Base-by-base conservation (phyloP, 2,329 filamentous ascomycete genomes). In the Cercospora berteroae region DNA sequence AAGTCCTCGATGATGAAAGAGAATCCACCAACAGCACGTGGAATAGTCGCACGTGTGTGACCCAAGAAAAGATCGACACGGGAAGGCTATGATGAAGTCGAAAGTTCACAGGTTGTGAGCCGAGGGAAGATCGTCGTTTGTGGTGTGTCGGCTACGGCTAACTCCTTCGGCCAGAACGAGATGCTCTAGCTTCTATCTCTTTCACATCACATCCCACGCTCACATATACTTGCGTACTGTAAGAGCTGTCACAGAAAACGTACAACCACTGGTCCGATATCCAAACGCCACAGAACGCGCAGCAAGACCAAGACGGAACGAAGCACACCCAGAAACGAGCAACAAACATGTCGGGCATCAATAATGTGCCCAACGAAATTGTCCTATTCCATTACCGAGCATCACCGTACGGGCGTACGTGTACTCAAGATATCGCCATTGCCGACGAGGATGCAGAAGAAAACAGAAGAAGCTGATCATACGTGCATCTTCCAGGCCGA, bases 361-460 rank as follows among this genome's bases (percentile, higher is more conserved):
- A 33, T 33, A 67, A 71, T 18, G 55, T 56, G 20, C 77, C 77
- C 16, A 80, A 81, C 59, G 78, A 79, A n/a, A 84, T 89, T 20
- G 80, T 90, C 7, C 74, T 92, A 1, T 91, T 89, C 76, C 88
- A 90, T 77, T 92, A 92, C 76, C 76, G 81, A 0, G 83, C 81
- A 73, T 91, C 89, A 10, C 89, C 89, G 0, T 91, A 86, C 73
- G 89, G 65, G 20, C 60, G 65, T 65, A 5, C 56, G 63, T 58
- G n/a, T 63, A 13, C 31, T 25, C 2, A 7, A 52, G 2, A 52
- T 52, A 52, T 61, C 39, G n/a, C n/a, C n/a, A n/a, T n/a, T n/a
- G n/a, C n/a, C n/a, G 10, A 8, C 58, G 20, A 31, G 25, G 20
- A 64, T 18, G 7, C 20, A 31, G 18, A 23, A 12, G 36, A 23